Evolutionary conservation across 305 asterid species (phyloP).

Genomic region (Solanum hybrid): DNA sequence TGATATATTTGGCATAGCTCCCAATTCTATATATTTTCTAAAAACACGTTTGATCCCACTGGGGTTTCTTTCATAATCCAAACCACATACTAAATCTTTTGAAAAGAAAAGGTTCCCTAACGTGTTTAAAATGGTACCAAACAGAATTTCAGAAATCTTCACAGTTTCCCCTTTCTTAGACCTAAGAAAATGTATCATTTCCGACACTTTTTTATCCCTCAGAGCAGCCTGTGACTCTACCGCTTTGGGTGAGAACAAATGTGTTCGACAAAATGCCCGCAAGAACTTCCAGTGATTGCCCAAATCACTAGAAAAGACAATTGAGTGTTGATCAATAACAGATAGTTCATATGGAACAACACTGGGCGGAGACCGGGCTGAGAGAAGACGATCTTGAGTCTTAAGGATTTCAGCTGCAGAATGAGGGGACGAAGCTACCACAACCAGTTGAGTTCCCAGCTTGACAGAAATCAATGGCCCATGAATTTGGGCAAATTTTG

Average conservation of each 20-base stretch:
- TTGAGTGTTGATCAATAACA: neutral
- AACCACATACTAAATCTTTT: neutral
- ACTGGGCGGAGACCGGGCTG: neutral
- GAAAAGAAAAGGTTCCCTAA: neutral
- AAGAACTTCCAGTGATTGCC: slow-evolving; percentile 12
- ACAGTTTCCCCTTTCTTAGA: slow-evolving; percentile 1
- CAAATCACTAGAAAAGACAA: neutral
- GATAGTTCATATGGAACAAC: slow-evolving; percentile 4
- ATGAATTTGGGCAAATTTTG: neutral
- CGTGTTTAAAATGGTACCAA: neutral
- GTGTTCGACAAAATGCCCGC: slow-evolving; percentile 7
- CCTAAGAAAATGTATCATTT: slow-evolving; percentile 1
- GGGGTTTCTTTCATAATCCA: neutral
- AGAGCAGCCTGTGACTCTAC: neutral
- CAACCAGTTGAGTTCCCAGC: neutral
- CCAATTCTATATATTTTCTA: neutral
- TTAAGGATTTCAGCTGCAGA: neutral
- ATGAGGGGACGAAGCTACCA: slow-evolving; percentile 1
- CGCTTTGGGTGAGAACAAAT: slow-evolving; percentile 11
- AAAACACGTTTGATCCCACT: neutral
- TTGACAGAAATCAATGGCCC: slow-evolving; percentile 4
- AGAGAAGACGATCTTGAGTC: slow-evolving; percentile 7
- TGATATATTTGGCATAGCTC: slow-evolving; percentile 1
- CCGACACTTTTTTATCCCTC: slow-evolving; percentile 4
- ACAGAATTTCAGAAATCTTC: neutral